These are phyloP conservation scores for Hordeum marinum DNA, from an alignment of 176 grass and related monocot genomes.

Conservation along the genomic window DNA sequence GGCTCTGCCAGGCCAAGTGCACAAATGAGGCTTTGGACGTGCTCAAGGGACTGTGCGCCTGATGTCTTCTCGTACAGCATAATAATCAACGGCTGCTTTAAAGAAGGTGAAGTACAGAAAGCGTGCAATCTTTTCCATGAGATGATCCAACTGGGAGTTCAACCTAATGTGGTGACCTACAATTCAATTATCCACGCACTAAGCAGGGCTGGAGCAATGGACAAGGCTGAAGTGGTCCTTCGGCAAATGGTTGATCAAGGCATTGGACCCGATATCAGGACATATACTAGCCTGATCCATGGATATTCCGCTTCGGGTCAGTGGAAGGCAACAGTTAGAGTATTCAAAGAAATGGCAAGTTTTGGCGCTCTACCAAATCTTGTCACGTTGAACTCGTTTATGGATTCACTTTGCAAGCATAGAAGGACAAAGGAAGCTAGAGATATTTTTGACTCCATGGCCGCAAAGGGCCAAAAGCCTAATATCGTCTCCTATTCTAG, in stretches of 20 bases:
- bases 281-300: too few relatives aligned
- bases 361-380: not conserved
- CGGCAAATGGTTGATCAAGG: too few relatives aligned
- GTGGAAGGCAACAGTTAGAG: too few relatives aligned
- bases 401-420: not conserved
- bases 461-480: not conserved
- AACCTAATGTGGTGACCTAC: not conserved
- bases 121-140: not conserved
- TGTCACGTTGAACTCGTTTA: not conserved
- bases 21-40: not conserved
- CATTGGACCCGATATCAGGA: too few relatives aligned
- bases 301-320: too few relatives aligned
- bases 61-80: not conserved
- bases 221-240: too few relatives aligned
- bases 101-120: not conserved
- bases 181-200: not conserved
- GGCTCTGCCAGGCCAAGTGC: not conserved
- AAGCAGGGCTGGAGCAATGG: not conserved
- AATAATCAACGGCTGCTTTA: not conserved
- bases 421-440: not conserved
- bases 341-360: not conserved
- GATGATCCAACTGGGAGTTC: not conserved
- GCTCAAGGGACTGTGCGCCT: not conserved
- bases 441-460: not conserved
- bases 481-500: too few relatives aligned